Evolutionary conservation across 73 alveolate species (phyloP), one percentile per base, ranked within the genome.

Genomic region (Paramecium sexaurelia): DNA sequence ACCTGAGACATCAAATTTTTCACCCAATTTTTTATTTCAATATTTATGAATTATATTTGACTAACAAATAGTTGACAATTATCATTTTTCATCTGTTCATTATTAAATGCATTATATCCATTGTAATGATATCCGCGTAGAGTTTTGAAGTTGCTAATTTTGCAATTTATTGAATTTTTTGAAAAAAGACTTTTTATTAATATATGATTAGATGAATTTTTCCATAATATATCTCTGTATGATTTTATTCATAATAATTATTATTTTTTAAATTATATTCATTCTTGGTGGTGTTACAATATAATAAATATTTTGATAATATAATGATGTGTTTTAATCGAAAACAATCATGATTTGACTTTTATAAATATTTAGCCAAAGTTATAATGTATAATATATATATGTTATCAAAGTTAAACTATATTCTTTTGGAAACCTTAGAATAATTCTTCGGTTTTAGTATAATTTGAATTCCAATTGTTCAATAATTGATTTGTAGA

Each of bases 401-500:
- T 61, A 61, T 11, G 51, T 26, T 61, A 61, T 61, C 83, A 61
- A 26, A 61, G 83, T 61, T 26, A 32, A 29, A 61, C 83, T 61
- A 32, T 61, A 61, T 61, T 61, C 83, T 61, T 61, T 32, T 61
- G 43, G 83, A 61, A 61, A 61, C 83, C 43, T 61, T 61, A 32
- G 83, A 61, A 29, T 11, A 61, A 11, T 2, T 61, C 83, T 32
- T 61, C 83, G 43, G 83, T 27, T 61, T 61, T 61, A 61, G 83
- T 61, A 61, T 61, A 61, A 61, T 61, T 61, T 61, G 83, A 61
- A 11, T 61, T 61, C 83, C 83, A 61, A 29, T 61, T 32, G 26
- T 24, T 61, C 26, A 61, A 61, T 45, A 61, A 61, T 61, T 61
- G 39, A 32, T 32, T 61, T 26, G 43, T 32, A 29, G 47, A 29